Conservation (phyloP, 164 flowering plant species). For the Berberis vulgaris region DNA sequence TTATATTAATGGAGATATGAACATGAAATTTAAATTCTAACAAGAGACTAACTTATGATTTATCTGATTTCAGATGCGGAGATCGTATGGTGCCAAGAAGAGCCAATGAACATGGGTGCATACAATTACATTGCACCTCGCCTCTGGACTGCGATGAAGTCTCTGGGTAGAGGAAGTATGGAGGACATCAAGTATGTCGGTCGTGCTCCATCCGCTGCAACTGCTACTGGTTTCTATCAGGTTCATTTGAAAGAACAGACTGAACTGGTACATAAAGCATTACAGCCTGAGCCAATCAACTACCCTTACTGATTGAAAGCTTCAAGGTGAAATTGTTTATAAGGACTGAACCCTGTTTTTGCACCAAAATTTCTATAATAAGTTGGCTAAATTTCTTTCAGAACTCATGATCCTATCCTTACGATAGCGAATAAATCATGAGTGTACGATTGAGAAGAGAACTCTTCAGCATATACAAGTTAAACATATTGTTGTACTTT, state of each 20-base stretch:
- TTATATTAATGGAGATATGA: no score
- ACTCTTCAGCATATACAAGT: no score
- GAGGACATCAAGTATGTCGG: constrained; percentile 72
- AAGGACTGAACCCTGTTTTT: no score
- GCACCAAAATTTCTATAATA: no score
- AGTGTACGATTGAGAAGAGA: no score
- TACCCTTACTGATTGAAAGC: constrained; percentile 8
- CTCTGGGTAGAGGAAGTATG: constrained; percentile 45
- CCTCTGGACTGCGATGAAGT: constrained; percentile 70
- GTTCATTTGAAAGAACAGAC: constrained; percentile 66
- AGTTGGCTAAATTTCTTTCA: no score
- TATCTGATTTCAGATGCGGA: constrained; percentile 56
- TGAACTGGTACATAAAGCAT: constrained; percentile 4
- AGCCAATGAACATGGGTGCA: constrained; percentile 17
- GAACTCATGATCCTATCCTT: no score
- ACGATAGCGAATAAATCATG: no score
- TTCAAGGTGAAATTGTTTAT: no score
- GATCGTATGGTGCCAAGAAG: constrained; percentile 96
- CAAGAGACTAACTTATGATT: no score
- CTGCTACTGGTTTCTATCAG: constrained; percentile 67
- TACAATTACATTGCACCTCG: constrained; percentile 72
- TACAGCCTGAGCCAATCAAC: constrained; percentile 60
- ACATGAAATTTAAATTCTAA: no score
- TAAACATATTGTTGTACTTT: no score
- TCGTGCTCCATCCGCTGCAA: constrained; percentile 17